Evolutionary conservation across 805 yeast genomes (phyloP), one percentile per base, ranked within the genome.

Genomic region (Pichia insulana): DNA sequence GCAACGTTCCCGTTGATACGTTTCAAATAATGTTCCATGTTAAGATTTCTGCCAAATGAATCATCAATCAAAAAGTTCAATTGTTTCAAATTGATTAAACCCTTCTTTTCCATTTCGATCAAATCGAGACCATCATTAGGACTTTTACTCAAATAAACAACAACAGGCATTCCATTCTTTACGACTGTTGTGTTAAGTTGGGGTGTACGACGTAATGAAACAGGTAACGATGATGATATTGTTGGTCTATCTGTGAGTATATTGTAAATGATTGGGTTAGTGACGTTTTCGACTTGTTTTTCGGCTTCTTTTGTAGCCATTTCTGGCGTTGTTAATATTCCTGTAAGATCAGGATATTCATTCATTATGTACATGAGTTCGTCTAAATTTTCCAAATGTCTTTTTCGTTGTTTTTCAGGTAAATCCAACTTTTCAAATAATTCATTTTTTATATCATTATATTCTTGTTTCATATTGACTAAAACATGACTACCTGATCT

Each of bases 231-330:
- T 0, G 96, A 86, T 1, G 96, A 87, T 17, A 90, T 80, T 9
- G 86, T 71, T 1, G 97, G 87, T 40, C 97, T 68, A 58, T 92
- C 97, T 0, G 99, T 92, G 31, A 92, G 68, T 13, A 92, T 73
- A 57, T 92, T 92, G 61, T 89, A 86, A 13, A 92, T 77, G 34
- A 92, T 73, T 2, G 99, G 98, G 58, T 92, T 92, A 46, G 80
- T 65, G 39, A 73, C 52, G 43, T 56, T 47, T 15, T 40, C 43
- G 13, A 90, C 73, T 2, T 97, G 97, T 57, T 92, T 90, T 46
- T 78, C 65, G 37, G 73, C 49, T 47, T 57, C 49, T 33, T 48
- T 48, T 2, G 84, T 77, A 22, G 95, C 90, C 18, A 86, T 76
- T 15, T 40, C 49, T 9, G 95, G 84, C 0, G 97, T 86, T 0